These are phyloP conservation scores for Jaapia argillacea DNA, from an alignment of 768 basidiomycete species.

Conservation along the genomic window DNA sequence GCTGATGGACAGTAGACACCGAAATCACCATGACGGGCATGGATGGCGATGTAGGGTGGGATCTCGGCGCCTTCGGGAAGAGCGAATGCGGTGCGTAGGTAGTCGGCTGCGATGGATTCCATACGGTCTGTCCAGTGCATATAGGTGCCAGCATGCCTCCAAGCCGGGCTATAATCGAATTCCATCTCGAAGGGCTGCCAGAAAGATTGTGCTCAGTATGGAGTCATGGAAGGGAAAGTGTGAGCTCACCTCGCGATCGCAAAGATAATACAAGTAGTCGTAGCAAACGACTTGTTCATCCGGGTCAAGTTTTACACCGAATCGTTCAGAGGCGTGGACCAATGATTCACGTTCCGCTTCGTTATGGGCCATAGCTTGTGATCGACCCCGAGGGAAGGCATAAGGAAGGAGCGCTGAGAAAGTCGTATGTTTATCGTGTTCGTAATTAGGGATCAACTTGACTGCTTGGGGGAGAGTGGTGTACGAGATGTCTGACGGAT, in stretches of 20 bases:
- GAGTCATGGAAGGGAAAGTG: no score
- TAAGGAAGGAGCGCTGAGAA: slow-evolving; percentile 23
- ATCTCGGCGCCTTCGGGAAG: neutral
- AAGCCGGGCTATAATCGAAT: slow-evolving; percentile 9
- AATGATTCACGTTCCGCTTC: no score
- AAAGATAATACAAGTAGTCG: slow-evolving; percentile 30
- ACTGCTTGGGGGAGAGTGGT: slow-evolving; percentile 22
- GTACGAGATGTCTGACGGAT: slow-evolving; percentile 23
- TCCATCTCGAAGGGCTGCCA: neutral
- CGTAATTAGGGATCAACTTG: slow-evolving; percentile 20
- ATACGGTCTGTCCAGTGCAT: neutral
- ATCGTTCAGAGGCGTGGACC: slow-evolving; percentile 16
- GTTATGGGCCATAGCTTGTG: slow-evolving; percentile 15
- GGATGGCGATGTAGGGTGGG: slow-evolving; percentile 4
- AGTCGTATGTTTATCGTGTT: slow-evolving; percentile 21
- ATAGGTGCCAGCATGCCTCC: slow-evolving; percentile 11
- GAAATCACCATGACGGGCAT: slow-evolving; percentile 1
- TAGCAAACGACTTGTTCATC: slow-evolving; percentile 31
- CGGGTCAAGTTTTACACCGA: slow-evolving; percentile 17
- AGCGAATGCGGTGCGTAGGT: neutral
- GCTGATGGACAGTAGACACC: neutral
- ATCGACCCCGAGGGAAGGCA: slow-evolving; percentile 21
- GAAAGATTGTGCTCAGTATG: no score
- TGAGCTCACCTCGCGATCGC: slow-evolving; percentile 18
- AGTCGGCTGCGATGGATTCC: neutral